Conservation (phyloP, 805 yeast species). For the Peterozyma toletana region DNA sequence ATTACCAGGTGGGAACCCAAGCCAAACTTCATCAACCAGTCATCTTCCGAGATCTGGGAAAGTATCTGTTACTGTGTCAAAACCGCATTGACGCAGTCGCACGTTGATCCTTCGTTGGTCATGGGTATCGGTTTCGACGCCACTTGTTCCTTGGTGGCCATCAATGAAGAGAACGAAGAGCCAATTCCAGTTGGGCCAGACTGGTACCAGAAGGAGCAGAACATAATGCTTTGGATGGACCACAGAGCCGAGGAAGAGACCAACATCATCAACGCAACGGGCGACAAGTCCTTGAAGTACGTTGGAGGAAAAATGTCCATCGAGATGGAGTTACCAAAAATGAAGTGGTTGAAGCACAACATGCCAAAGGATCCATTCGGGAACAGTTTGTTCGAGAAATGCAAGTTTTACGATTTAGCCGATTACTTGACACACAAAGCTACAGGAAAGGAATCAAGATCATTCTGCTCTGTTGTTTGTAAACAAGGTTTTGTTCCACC, state of each 20-base stretch:
- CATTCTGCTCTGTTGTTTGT: slow-evolving; percentile 87
- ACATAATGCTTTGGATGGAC: slow-evolving; percentile 96
- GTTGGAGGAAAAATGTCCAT: slow-evolving; percentile 98
- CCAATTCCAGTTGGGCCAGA: slow-evolving; percentile 94
- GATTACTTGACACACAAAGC: slow-evolving; percentile 91
- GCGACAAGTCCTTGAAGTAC: slow-evolving; percentile 73
- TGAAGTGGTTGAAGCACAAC: slow-evolving; percentile 90
- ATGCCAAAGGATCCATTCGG: slow-evolving; percentile 46
- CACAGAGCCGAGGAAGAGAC: slow-evolving; percentile 89
- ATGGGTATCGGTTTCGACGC: slow-evolving; percentile 95
- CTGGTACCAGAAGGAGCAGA: slow-evolving; percentile 63
- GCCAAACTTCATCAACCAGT: slow-evolving; percentile 74
- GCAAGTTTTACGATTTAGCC: slow-evolving; percentile 87
- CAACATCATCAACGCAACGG: slow-evolving; percentile 68
- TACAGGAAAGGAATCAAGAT: slow-evolving; percentile 79
- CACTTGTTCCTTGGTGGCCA: slow-evolving; percentile 87
- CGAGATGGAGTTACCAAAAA: slow-evolving; percentile 97
- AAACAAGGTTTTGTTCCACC: slow-evolving; percentile 92
- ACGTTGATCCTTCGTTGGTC: slow-evolving; percentile 58
- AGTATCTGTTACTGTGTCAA: slow-evolving; percentile 78
- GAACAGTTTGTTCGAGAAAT: slow-evolving; percentile 34
- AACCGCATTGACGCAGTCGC: slow-evolving; percentile 66
- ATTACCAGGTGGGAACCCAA: slow-evolving; percentile 71
- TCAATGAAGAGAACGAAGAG: slow-evolving; percentile 52
- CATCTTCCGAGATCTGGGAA: slow-evolving; percentile 87